A percentile compares a stretch with the other conserved stretches of the same genome.
These are phyloP conservation scores for Saturnispora kantuleensis DNA, from an alignment of 805 yeast species.

Conservation along the genomic window DNA sequence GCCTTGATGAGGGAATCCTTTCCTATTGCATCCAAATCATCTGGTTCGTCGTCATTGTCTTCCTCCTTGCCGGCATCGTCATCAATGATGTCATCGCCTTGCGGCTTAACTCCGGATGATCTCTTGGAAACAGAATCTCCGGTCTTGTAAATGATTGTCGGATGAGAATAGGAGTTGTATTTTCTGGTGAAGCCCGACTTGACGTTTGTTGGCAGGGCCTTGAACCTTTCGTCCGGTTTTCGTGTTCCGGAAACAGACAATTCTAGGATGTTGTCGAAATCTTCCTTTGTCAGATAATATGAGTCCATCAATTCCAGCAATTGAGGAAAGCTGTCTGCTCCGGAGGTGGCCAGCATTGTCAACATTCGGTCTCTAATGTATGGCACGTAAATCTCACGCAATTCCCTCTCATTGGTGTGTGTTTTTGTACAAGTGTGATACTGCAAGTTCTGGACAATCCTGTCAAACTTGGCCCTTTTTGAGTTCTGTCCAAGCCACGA, in stretches of 20 bases:
- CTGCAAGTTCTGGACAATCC: slow-evolving; percentile 79
- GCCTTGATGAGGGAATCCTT: slow-evolving; percentile 58
- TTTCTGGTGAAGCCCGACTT: slow-evolving; percentile 81
- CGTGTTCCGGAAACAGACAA: slow-evolving; percentile 57
- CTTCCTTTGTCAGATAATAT: slow-evolving; percentile 80
- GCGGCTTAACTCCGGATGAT: slow-evolving; percentile 23
- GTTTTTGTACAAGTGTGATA: slow-evolving; percentile 78
- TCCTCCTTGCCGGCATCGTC: slow-evolving; percentile 32
- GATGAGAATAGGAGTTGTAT: slow-evolving; percentile 71
- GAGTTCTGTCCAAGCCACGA: slow-evolving; percentile 88
- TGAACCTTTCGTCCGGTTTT: slow-evolving; percentile 34
- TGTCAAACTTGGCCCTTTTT: slow-evolving; percentile 63
- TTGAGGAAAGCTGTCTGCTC: slow-evolving; percentile 53
- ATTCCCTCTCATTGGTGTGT: slow-evolving; percentile 61
- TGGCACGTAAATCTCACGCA: slow-evolving; percentile 71
- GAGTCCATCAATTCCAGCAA: slow-evolving; percentile 71
- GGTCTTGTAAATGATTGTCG: slow-evolving; percentile 71
- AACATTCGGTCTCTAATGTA: slow-evolving; percentile 46
- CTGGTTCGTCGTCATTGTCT: slow-evolving; percentile 31
- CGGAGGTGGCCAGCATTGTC: slow-evolving; percentile 45
- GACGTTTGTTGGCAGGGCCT: slow-evolving; percentile 63
- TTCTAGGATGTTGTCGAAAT: slow-evolving; percentile 84
- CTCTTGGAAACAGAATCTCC: slow-evolving; percentile 47
- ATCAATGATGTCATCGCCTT: slow-evolving; percentile 60
- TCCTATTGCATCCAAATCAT: slow-evolving; percentile 37